These are phyloP conservation scores for Coccinonectria pachysandricola DNA, from an alignment of 2,329 filamentous ascomycete species.

Conservation along the genomic window DNA sequence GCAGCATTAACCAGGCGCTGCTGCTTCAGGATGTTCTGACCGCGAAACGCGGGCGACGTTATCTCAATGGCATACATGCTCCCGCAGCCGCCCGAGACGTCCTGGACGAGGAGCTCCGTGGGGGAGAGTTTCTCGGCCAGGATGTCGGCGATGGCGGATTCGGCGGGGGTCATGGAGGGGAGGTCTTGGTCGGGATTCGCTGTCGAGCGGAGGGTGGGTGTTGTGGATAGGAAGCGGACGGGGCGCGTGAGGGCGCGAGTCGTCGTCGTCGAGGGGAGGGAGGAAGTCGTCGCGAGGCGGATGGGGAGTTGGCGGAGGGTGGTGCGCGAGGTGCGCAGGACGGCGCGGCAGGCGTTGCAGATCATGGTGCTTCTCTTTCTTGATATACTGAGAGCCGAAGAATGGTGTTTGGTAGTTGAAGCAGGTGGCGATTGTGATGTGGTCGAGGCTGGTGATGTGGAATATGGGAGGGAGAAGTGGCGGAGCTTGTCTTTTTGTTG, in stretches of 20 bases:
- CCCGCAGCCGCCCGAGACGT: slow-evolving; percentile 75
- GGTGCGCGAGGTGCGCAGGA: slow-evolving; percentile 12
- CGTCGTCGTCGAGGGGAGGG: slow-evolving; percentile 5
- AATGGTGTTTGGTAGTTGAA: no score
- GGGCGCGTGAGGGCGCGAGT: slow-evolving; percentile 4
- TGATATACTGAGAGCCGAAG: no score
- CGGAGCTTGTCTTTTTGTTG: no score
- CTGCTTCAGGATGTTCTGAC: slow-evolving; percentile 65
- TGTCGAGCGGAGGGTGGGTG: slow-evolving; percentile 2
- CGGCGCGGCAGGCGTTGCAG: slow-evolving; percentile 16
- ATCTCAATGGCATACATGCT: slow-evolving; percentile 83
- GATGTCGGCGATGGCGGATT: slow-evolving; percentile 48
- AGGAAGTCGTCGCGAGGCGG: slow-evolving; percentile 2
- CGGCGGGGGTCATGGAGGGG: slow-evolving; percentile 35
- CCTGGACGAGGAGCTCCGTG: slow-evolving; percentile 53
- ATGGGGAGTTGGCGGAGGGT: slow-evolving; percentile 6
- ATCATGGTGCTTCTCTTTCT: slow-evolving; percentile 16
- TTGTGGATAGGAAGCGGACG: slow-evolving; percentile 4
- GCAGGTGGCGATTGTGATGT: no score
- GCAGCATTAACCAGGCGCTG: slow-evolving; percentile 70
- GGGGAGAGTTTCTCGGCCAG: slow-evolving; percentile 40
- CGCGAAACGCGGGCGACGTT: slow-evolving; percentile 59
- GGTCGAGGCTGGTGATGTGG: no score
- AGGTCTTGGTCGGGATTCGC: slow-evolving; percentile 9
- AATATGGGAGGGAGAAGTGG: no score